Percentiles rank a stretch among this genome's conserved stretches.
Evolutionary conservation across 495 filamentous ascomycete species (phyloP).

Genomic region (Barbatosphaeria neglecta): DNA sequence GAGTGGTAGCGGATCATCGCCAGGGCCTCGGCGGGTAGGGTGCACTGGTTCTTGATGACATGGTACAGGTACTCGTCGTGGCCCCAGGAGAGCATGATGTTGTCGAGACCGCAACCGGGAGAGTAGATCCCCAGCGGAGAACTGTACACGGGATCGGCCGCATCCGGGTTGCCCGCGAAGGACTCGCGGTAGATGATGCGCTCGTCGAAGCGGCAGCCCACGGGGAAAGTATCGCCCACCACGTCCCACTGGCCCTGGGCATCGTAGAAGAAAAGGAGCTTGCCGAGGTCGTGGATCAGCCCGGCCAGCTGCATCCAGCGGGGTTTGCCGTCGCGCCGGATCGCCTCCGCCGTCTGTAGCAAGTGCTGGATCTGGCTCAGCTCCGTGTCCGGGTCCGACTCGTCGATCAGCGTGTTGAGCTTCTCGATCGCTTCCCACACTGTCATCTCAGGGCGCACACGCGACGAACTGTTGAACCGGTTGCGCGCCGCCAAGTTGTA

Average conservation of each 20-base stretch:
- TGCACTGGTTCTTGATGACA: conserved; percentile 66
- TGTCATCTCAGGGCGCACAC: conserved; percentile 59
- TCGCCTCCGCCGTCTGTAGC: conserved; percentile 76
- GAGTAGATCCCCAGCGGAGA: conserved; percentile 68
- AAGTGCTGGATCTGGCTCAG: conserved; percentile 83
- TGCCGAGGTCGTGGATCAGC: conserved; percentile 83
- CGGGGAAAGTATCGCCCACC: conserved; percentile 83
- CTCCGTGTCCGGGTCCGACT: conserved; percentile 72
- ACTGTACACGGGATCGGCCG: conserved; percentile 50
- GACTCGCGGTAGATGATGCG: conserved; percentile 68
- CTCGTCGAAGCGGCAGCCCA: conserved; percentile 72
- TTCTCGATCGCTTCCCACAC: conserved; percentile 87
- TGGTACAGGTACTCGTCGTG: conserved; percentile 90
- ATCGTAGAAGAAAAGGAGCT: conserved; percentile 68
- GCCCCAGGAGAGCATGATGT: conserved; percentile 82
- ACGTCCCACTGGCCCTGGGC: conserved; percentile 85
- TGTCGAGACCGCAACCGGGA: conserved; percentile 64
- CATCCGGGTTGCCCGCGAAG: conserved; percentile 63
- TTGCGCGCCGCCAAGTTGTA: conserved; percentile 70
- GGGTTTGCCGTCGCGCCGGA: conserved; percentile 78
- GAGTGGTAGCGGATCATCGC: conserved; percentile 86
- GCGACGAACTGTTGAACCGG: conserved; percentile 48
- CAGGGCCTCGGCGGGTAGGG: conserved; percentile 64
- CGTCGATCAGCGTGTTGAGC: conserved; percentile 78
- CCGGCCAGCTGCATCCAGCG: conserved; percentile 87